Percentiles rank a stretch among this genome's conserved stretches.
Evolutionary conservation across 495 filamentous ascomycete species (phyloP).

Genomic region (Aspergillus avenaceus): DNA sequence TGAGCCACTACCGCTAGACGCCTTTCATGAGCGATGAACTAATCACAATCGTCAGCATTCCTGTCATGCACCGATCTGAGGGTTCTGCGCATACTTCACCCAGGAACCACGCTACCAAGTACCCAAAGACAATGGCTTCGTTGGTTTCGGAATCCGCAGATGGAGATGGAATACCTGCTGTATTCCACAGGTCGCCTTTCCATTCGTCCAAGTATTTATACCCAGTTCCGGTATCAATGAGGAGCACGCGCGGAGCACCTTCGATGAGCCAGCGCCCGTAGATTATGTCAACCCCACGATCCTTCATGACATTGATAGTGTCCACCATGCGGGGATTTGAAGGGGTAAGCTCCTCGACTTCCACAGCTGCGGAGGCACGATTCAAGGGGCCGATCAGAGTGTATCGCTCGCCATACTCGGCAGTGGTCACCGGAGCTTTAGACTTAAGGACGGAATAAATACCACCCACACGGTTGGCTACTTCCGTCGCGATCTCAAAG

Average conservation of each 20-base stretch:
- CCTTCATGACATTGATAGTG: slow-evolving; percentile 85
- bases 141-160: slow-evolving; percentile 92
- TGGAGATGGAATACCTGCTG: slow-evolving; percentile 86
- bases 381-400: slow-evolving; percentile 94
- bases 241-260: slow-evolving; percentile 85
- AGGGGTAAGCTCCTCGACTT: slow-evolving; percentile 89
- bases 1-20: slow-evolving; percentile 89
- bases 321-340: slow-evolving; percentile 72
- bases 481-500: slow-evolving; percentile 94
- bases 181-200: slow-evolving; percentile 94
- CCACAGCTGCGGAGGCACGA: slow-evolving; percentile 83
- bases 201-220: slow-evolving; percentile 92
- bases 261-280: slow-evolving; percentile 98
- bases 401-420: slow-evolving; percentile 97
- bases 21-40: slow-evolving; percentile 93
- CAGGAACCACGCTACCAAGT: slow-evolving; percentile 95
- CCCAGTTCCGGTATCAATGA: slow-evolving; percentile 92
- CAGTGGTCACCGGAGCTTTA: slow-evolving; percentile 94
- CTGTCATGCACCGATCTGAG: neutral
- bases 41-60: slow-evolving; percentile 7
- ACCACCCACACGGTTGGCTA: slow-evolving; percentile 95
- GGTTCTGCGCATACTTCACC: slow-evolving; percentile 68
- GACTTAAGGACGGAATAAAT: slow-evolving; percentile 99
- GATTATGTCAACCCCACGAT: slow-evolving; percentile 82
- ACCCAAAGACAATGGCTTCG: slow-evolving; percentile 96